Evolutionary conservation across 306 rosid genomes (phyloP).

Genomic region (Neltuma alba): DNA sequence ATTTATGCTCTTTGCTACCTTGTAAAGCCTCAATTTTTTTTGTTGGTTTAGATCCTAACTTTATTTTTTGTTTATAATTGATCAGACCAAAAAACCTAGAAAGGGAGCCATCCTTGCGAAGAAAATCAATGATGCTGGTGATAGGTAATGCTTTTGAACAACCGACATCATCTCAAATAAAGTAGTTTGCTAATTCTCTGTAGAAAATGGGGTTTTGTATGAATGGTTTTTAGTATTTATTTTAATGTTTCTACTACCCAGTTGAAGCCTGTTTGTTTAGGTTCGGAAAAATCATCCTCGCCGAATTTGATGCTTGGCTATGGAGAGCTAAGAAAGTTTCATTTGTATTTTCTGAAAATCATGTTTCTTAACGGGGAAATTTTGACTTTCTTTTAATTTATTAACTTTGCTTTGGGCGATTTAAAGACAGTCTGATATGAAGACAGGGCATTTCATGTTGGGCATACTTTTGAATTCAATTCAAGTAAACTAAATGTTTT

Average conservation of each 20-base stretch:
- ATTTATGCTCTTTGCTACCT: background rate
- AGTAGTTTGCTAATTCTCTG: constrained; percentile 9
- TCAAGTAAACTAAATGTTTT: background rate
- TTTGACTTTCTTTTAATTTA: background rate
- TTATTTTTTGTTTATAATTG: constrained; percentile 21
- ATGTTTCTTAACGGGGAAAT: constrained; percentile 14
- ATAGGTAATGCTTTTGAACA: constrained; percentile 60
- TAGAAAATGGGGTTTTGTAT: constrained; percentile 21
- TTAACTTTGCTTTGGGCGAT: background rate
- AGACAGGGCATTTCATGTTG: background rate
- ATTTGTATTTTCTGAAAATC: background rate
- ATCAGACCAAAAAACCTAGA: constrained; percentile 82
- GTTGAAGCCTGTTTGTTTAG: background rate
- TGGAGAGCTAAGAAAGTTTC: background rate
- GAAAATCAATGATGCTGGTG: constrained; percentile 69
- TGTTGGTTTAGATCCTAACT: background rate
- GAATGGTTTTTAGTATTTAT: background rate
- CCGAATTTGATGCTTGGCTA: constrained; percentile 11
- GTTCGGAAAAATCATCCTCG: constrained; percentile 6
- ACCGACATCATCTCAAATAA: background rate
- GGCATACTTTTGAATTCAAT: background rate
- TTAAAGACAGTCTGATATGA: background rate
- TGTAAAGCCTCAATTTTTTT: background rate
- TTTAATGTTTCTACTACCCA: background rate
- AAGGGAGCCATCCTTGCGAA: constrained; percentile 83